Base-by-base conservation (phyloP, 768 basidiomycete species). In the Amanita exitialis region DNA sequence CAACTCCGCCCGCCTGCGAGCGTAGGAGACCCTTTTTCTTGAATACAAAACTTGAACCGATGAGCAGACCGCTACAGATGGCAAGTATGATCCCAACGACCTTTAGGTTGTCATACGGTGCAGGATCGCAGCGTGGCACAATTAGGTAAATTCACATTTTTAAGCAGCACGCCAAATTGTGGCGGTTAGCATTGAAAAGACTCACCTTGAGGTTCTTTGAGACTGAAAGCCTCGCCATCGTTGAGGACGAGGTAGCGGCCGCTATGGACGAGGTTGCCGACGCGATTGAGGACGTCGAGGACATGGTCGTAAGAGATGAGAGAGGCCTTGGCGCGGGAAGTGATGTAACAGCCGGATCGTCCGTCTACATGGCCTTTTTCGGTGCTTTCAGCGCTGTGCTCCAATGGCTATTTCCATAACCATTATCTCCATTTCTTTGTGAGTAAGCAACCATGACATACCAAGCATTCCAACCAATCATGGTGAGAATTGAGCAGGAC, bases 1-100 rank as follows among this genome's bases (percentile, higher is more conserved):
- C 78, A 36, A 68, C 65, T 53, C 86, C 83, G 57, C 88, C 91
- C 53, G 86, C 85, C 72, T 89, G 87, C 63, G 83, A 80, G 65
- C 81, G 75, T 48, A 91, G 63, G 16, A 91, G 72, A 7, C 89
- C 95, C 62, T 91, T 96, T 78, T 99, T 99, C 81, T 99, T 99
- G 72, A 99, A 86, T 2, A 98, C 94, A 66, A 97, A 98, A 59
- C 83, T 86, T 36, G 79, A 78, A 4, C 95, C 96, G 54, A 98
- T 99, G 54, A 99, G 79, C 25, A 92, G 37, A 6, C 95, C 96
- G 60, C 86, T 90, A 34, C 64, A 58, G 46, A 92, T 63, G 44
- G 90, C 87, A 53, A 91, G 77, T 43, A 89, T 65, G 57, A 91
- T 79, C 9, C 89, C 88, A 57, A 89, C 80, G 61, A 88, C 58